These are phyloP conservation scores for Oryza meridionalis DNA, from an alignment of 176 grass and related monocot species.

Conservation along the genomic window DNA sequence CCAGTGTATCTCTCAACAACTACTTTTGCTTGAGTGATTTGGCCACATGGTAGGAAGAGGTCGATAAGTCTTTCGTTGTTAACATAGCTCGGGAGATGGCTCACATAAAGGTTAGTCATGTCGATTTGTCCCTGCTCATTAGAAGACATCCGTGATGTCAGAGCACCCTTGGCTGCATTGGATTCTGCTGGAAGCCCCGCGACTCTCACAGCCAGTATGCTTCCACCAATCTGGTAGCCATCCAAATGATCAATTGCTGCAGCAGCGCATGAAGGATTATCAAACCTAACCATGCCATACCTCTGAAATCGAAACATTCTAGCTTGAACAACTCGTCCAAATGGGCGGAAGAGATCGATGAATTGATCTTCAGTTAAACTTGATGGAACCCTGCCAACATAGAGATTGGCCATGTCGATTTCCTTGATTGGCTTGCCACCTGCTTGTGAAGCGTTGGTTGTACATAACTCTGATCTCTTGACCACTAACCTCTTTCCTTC, in stretches of 20 bases:
- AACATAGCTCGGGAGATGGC: slow-evolving; percentile 50
- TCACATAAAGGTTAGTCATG: slow-evolving; percentile 60
- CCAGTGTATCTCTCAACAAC: slow-evolving; percentile 55
- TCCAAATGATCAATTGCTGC: slow-evolving; percentile 52
- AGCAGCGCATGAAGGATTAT: slow-evolving; percentile 46
- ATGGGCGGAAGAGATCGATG: slow-evolving; percentile 59
- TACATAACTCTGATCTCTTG: slow-evolving; percentile 23
- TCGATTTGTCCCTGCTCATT: slow-evolving; percentile 47
- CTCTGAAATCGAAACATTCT: slow-evolving; percentile 42
- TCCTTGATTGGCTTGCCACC: slow-evolving; percentile 42
- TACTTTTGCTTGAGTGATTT: slow-evolving; percentile 59
- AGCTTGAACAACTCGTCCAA: slow-evolving; percentile 64
- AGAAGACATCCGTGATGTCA: background rate
- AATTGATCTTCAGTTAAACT: slow-evolving; percentile 50
- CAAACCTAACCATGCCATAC: slow-evolving; percentile 70
- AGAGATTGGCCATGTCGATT: slow-evolving; percentile 67
- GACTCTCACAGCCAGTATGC: slow-evolving; percentile 55
- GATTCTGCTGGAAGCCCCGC: slow-evolving; percentile 25
- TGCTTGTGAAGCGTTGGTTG: slow-evolving; percentile 35
- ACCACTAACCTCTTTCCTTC: slow-evolving; percentile 61
- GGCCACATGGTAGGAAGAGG: slow-evolving; percentile 60
- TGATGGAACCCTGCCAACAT: slow-evolving; percentile 52
- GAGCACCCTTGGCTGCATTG: slow-evolving; percentile 15
- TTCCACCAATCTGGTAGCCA: slow-evolving; percentile 72
- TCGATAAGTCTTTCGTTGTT: slow-evolving; percentile 50